Evolutionary conservation across 2,329 filamentous ascomycete genomes (phyloP).

Genomic region (Furcasterigmium sp.): DNA sequence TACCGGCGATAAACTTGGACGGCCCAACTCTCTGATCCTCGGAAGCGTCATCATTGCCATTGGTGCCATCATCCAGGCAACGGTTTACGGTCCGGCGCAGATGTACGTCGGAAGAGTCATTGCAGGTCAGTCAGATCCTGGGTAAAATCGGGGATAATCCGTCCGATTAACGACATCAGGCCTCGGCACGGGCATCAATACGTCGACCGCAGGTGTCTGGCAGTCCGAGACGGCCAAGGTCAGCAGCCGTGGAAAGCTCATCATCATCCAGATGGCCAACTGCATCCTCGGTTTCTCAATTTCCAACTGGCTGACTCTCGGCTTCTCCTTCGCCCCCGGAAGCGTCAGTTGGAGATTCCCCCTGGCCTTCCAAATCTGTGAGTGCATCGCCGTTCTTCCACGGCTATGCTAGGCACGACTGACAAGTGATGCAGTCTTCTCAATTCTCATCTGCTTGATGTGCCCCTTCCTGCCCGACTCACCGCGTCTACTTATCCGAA

Average conservation of each 20-base stretch:
- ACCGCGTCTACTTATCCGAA: constrained; percentile 14
- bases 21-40: constrained; percentile 33
- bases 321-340: constrained; percentile 45
- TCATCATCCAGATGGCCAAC: constrained; percentile 55
- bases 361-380: constrained; percentile 22
- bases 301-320: constrained; percentile 57
- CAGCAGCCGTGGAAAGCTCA: constrained; percentile 53
- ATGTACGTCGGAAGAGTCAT: constrained; percentile 49
- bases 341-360: constrained; percentile 33
- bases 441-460: constrained; percentile 18
- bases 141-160: neutral
- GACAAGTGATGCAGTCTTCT: constrained; percentile 25
- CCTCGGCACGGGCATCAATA: constrained; percentile 27
- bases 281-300: constrained; percentile 53
- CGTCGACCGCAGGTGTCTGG: constrained; percentile 51
- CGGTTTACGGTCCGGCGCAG: constrained; percentile 41
- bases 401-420: constrained; percentile 12
- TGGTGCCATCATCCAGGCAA: constrained; percentile 37
- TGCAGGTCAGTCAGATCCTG: constrained; percentile 20
- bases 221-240: constrained; percentile 53
- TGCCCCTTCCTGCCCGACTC: constrained; percentile 15
- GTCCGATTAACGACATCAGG: neutral
- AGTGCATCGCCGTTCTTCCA: constrained; percentile 10
- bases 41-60: constrained; percentile 36
- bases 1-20: constrained; percentile 32